Evolutionary conservation across 2,329 filamentous ascomycete genomes (phyloP).

Genomic region (Seiridium unicorne): DNA sequence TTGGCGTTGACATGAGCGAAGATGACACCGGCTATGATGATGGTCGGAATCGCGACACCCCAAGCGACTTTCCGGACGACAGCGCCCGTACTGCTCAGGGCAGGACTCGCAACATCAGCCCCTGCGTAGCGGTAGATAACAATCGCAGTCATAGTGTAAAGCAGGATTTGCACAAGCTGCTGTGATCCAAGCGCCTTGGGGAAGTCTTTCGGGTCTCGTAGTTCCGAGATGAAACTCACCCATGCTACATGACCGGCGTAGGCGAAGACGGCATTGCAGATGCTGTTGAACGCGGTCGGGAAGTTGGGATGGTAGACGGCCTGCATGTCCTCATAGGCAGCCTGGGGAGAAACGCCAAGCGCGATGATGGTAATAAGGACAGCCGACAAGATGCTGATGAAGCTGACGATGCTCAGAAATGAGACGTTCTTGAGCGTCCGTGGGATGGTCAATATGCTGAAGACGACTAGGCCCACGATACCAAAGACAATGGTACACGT

Average conservation of each 20-base stretch:
- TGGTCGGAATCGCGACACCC: slow-evolving; percentile 66
- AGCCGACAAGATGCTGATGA: slow-evolving; percentile 58
- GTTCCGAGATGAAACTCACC: slow-evolving; percentile 64
- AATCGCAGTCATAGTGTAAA: slow-evolving; percentile 63
- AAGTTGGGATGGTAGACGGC: slow-evolving; percentile 38
- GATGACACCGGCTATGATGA: slow-evolving; percentile 69
- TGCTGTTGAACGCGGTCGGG: slow-evolving; percentile 50
- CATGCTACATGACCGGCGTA: slow-evolving; percentile 67
- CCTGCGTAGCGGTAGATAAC: slow-evolving; percentile 70
- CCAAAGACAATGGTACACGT: slow-evolving; percentile 64
- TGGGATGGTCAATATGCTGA: slow-evolving; percentile 57
- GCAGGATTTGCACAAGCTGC: slow-evolving; percentile 53
- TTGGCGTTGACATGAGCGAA: slow-evolving; percentile 66
- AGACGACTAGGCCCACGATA: slow-evolving; percentile 55
- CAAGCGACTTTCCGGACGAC: slow-evolving; percentile 62
- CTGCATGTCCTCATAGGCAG: slow-evolving; percentile 30
- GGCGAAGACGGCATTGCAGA: slow-evolving; percentile 65
- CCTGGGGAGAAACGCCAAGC: slow-evolving; percentile 45
- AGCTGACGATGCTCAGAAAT: slow-evolving; percentile 61
- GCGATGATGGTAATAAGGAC: slow-evolving; percentile 64
- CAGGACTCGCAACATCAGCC: slow-evolving; percentile 59
- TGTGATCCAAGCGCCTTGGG: slow-evolving; percentile 45
- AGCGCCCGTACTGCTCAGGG: slow-evolving; percentile 58
- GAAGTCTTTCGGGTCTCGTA: slow-evolving; percentile 59
- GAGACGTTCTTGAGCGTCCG: slow-evolving; percentile 62